Evolutionary conservation across 2,329 filamentous ascomycete species (phyloP), one percentile per base, ranked within the genome.

Genomic region (Penicillium sclerotiorum): DNA sequence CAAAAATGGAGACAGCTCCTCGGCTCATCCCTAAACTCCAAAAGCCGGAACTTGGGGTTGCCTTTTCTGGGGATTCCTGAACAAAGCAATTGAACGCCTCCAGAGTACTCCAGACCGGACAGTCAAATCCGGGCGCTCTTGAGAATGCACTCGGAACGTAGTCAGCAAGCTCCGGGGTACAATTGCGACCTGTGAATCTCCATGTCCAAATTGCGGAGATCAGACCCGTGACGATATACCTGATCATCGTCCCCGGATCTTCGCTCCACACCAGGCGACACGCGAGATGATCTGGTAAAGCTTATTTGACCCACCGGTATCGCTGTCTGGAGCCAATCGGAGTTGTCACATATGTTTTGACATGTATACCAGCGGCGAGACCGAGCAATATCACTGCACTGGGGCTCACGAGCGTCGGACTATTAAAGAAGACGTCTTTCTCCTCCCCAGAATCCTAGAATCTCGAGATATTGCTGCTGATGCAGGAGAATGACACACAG

Each of bases 211-310:
- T 17, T 47, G 45, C 37, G 45, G 45, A 47, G 36, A 36, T 20
- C 12, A 42, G 41, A 39, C 43, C 17, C 35, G 54, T 60, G 54
- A 59, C 54, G 55, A 53, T 35, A 21, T 30, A 40, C 23, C 45
- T 33, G 53, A 47, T 56, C 56, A 60, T 58, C 21, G 35, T 55
- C 52, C 55, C 61, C 62, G 60, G 60, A 60, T 56, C 41, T 59
- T 41, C 50, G 39, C 56, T 62, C 62, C 59, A 57, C 57, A 52
- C 53, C 50, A 49, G 35, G 38, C 45, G 25, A 20, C 50, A 51
- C 43, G 33, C 51, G 42, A 55, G 15, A 39, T 42, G 35, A 23
- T 17, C 15, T 51, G 56, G 51, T 46, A 50, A 51, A 47, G 33
- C 42, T 45, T 55, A 32, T 40, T 52, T 21, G 25, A 36, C 22